phyloP scores from a whole-genome alignment of 78 protist genomes.

The Pelomyxa schiedti region DNA sequence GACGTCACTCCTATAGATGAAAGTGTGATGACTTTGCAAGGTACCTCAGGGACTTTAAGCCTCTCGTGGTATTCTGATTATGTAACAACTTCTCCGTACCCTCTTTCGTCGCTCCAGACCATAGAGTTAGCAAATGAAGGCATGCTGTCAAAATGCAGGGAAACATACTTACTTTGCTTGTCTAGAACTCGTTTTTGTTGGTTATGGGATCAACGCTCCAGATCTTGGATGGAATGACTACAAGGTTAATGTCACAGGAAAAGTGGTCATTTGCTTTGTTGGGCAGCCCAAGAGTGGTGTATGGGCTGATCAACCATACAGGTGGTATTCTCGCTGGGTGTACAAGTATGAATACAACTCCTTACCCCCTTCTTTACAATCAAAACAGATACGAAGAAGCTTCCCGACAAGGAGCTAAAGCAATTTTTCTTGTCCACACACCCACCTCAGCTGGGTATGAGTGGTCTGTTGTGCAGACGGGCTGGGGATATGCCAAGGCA shows the following conservation, averaged over 20 bases:
- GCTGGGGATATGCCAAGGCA: too few relatives aligned
- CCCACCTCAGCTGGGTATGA: not conserved
- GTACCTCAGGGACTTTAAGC: too few relatives aligned
- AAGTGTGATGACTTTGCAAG: too few relatives aligned
- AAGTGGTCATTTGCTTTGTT: not conserved
- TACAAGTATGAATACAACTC: not conserved
- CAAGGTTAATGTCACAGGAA: not conserved
- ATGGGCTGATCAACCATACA: not conserved
- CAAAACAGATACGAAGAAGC: not conserved
- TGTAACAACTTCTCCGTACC: too few relatives aligned
- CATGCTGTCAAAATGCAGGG: too few relatives aligned
- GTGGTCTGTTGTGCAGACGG: not conserved
- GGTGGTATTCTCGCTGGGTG: not conserved
- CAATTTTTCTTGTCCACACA: not conserved
- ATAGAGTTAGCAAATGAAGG: too few relatives aligned
- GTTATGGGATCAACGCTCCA: not conserved
- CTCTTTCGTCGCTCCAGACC: too few relatives aligned
- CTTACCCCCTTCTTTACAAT: not conserved
- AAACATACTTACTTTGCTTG: too few relatives aligned
- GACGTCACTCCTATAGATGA: too few relatives aligned
- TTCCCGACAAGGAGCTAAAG: not conserved
- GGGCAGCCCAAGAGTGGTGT: not conserved
- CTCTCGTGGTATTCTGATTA: too few relatives aligned
- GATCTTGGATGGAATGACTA: not conserved
- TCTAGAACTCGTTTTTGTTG: not conserved